Percentiles rank a stretch among this genome's conserved stretches.
Evolutionary conservation across 2,329 filamentous ascomycete species (phyloP).

Genomic region (Tolypocladium ophioglossoides): DNA sequence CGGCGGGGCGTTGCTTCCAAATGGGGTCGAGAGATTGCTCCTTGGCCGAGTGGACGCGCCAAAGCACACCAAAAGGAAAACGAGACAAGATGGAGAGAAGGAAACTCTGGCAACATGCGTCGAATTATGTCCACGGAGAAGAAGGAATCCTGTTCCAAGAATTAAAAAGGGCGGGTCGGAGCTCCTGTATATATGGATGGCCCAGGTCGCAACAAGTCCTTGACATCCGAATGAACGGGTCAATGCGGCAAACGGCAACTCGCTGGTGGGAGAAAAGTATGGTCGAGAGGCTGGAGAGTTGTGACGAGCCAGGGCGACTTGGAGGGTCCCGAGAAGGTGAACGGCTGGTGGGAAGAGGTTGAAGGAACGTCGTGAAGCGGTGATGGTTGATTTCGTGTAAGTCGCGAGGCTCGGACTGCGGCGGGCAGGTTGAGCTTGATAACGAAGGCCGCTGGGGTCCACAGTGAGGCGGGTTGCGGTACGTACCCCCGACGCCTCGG

Average conservation of each 20-base stretch:
- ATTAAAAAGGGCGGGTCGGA: not conserved
- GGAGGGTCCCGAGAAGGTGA: not conserved
- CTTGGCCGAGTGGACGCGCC: slow-evolving; percentile 9
- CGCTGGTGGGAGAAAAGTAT: slow-evolving; percentile 2
- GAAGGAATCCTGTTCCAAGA: slow-evolving; percentile 1
- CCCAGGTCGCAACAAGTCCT: slow-evolving; percentile 13
- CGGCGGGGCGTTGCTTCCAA: slow-evolving; percentile 13
- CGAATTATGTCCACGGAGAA: not conserved
- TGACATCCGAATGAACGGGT: slow-evolving; percentile 42
- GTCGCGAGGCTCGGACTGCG: slow-evolving; percentile 5
- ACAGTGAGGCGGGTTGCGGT: slow-evolving; percentile 1
- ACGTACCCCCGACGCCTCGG: slow-evolving; percentile 5
- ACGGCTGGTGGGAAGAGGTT: slow-evolving; percentile 5
- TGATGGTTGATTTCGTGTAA: slow-evolving; percentile 11
- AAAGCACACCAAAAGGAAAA: not conserved
- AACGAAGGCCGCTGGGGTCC: slow-evolving; percentile 6
- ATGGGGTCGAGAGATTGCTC: slow-evolving; percentile 10
- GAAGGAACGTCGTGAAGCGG: slow-evolving; percentile 29
- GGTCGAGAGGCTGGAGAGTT: slow-evolving; percentile 2
- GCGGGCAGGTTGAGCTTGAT: slow-evolving; percentile 16
- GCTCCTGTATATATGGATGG: not conserved
- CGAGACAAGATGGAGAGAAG: slow-evolving; percentile 2
- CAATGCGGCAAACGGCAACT: slow-evolving; percentile 16
- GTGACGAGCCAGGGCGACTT: no score
- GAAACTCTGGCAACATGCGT: slow-evolving; percentile 6